Evolutionary conservation across 2,329 filamentous ascomycete genomes (phyloP), one percentile per base, ranked within the genome.

Genomic region (Amauroascus niger): DNA sequence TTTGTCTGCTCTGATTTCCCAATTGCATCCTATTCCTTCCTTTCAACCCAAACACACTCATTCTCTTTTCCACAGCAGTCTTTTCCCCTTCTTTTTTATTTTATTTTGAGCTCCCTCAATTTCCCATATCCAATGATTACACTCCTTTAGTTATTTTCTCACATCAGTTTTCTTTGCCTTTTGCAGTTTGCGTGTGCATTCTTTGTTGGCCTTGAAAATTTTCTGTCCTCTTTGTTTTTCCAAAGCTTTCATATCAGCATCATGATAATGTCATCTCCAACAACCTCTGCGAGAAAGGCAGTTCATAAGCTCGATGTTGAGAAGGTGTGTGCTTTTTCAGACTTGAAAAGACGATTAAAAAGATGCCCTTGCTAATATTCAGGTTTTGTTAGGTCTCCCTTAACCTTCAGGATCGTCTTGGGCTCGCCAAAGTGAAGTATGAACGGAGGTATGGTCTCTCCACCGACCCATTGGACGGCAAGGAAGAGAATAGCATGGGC

Each of bases 351-450:
- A 9, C 43, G 30, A 18, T 6, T 44, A 20, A 18, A n/a, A 30
- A 30, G 37, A 20, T 3, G 26, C 13, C n/a, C 13, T 28, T 35
- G 53, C 61, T 65, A 56, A 67, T 57, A 35, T 37, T 48, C 43
- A 51, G 28, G 37, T n/a, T 30, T 58, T 28, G 64, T 53, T 67
- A 97, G 93, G 95, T 98, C 76, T 93, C 90, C 63, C 80, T 91
- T 68, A 87, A 86, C 65, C 78, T 98, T 53, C 89, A 97, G 74
- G 89, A 95, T 75, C 88, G 91, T 59, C 82, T 98, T 56, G 91
- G 93, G 55, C 82, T 97, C 59, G 93, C 93, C 67, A 93, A 94
- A 71, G 93, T 96, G 79, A 97, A 97, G 75, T 89, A 93, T 61
- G 89, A 94, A 72, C 86, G 95, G 74, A 90, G 90, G 68, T 94